Percentiles rank a stretch among this genome's conserved stretches.
phyloP scores from a whole-genome alignment of 1,284 basidiomycete genomes.

The Dichomitus squalens region DNA sequence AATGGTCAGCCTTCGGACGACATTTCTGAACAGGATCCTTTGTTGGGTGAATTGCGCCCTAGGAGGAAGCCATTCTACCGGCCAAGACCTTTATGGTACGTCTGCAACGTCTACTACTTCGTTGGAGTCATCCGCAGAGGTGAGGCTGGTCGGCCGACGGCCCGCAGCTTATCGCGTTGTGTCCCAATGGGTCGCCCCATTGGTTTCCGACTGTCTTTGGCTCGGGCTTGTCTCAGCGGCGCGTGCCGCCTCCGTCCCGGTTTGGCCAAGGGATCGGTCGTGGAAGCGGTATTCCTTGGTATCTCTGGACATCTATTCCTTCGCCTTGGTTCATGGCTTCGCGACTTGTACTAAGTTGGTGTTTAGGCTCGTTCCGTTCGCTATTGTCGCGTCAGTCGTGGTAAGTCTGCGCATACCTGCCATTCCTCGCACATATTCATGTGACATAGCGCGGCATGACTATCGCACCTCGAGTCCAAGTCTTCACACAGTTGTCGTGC shows the following conservation, averaged over 20 bases:
- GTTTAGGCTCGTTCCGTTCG: slow-evolving; percentile 74
- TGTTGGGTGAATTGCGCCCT: slow-evolving; percentile 28
- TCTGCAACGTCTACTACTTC: slow-evolving; percentile 2
- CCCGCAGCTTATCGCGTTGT: slow-evolving; percentile 3
- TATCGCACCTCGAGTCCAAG: slow-evolving; percentile 72
- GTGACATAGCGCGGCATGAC: slow-evolving; percentile 72
- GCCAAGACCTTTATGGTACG: slow-evolving; percentile 62
- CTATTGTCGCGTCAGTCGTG: slow-evolving; percentile 61
- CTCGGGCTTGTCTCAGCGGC: no score
- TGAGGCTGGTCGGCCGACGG: neutral
- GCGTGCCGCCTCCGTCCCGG: neutral
- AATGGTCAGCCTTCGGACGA: slow-evolving; percentile 5
- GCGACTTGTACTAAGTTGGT: slow-evolving; percentile 1
- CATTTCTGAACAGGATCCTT: slow-evolving; percentile 34
- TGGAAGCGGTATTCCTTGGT: neutral
- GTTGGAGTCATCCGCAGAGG: neutral
- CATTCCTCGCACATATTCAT: neutral
- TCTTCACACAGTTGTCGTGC: slow-evolving; percentile 78
- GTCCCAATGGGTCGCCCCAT: neutral
- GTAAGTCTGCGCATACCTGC: slow-evolving; percentile 43
- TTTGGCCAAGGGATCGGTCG: neutral
- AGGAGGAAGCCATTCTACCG: slow-evolving; percentile 67
- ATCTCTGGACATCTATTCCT: no score
- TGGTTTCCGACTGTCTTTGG: no score
- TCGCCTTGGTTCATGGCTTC: neutral